Evolutionary conservation across 495 filamentous ascomycete species (phyloP).

Genomic region (Penicillium cinerascens): DNA sequence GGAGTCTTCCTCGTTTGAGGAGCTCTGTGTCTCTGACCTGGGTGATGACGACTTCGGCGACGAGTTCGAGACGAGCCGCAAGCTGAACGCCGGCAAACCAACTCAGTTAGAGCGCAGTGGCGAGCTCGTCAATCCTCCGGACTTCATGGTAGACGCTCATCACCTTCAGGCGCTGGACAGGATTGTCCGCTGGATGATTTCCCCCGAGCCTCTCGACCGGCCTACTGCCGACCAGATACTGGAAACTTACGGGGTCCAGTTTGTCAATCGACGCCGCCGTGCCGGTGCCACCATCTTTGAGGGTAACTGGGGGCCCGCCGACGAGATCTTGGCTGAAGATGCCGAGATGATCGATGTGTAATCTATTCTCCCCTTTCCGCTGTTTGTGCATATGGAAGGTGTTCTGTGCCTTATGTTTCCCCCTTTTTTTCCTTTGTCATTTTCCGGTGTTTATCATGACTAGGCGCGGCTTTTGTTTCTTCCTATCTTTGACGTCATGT

Average conservation of each 20-base stretch:
- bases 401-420: conserved; percentile 30
- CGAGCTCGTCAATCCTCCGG: conserved; percentile 72
- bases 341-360: conserved; percentile 72
- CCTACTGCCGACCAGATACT: conserved; percentile 73
- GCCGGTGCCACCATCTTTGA: conserved; percentile 90
- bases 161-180: conserved; percentile 72
- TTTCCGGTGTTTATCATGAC: conserved; percentile 28
- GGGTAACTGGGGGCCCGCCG: conserved; percentile 89
- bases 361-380: conserved; percentile 32
- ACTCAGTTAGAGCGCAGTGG: conserved; percentile 45
- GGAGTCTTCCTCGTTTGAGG: conserved; percentile 46
- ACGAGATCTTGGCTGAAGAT: conserved; percentile 65
- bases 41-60: conserved; percentile 42
- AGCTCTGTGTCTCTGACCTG: conserved; percentile 49
- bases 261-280: conserved; percentile 68
- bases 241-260: conserved; percentile 62
- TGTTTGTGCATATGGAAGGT: conserved; percentile 41
- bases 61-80: conserved; percentile 29
- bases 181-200: conserved; percentile 87
- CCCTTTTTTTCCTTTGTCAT: conserved; percentile 37
- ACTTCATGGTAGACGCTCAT: conserved; percentile 75
- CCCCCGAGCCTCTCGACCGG: conserved; percentile 65
- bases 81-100: conserved; percentile 25
- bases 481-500: conserved; percentile 20
- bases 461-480: conserved; percentile 14